Evolutionary conservation across 2,329 filamentous ascomycete species (phyloP).

Genomic region (Monosporascus cannonballus): DNA sequence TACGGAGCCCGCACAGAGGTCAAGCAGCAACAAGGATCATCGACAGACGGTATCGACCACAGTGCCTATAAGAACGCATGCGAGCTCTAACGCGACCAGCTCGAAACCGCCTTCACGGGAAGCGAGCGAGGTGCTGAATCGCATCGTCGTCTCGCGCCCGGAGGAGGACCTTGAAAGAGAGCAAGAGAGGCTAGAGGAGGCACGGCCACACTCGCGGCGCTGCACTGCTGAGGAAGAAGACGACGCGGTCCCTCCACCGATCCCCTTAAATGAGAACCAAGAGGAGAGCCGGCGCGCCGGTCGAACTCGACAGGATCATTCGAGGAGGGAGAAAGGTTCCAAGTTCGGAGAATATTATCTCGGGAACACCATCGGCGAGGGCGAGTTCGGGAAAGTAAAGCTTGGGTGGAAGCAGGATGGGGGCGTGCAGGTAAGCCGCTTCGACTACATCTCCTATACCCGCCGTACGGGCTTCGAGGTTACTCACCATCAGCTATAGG

Average conservation of each 20-base stretch:
- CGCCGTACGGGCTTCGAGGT: too few species aligned
- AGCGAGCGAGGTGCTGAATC: conserved; percentile 72
- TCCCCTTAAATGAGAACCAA: conserved; percentile 34
- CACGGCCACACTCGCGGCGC: conserved; percentile 36
- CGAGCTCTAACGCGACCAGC: conserved; percentile 39
- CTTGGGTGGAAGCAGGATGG: conserved; percentile 97
- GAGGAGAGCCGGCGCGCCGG: conserved; percentile 42
- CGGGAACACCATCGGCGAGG: conserved; percentile 92
- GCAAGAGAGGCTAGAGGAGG: conserved; percentile 61
- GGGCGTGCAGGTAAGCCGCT: conserved; percentile 61
- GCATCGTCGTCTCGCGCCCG: conserved; percentile 70
- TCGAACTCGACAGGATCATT: conserved; percentile 56
- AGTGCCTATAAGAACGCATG: conserved; percentile 40
- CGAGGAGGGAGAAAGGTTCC: conserved; percentile 63
- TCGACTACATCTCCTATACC: background rate
- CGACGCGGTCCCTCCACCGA: conserved; percentile 36
- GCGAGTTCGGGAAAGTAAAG: conserved; percentile 98
- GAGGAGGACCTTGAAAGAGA: conserved; percentile 68
- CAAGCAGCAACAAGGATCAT: conserved; percentile 34
- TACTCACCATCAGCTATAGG: conserved; percentile 40
- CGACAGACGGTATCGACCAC: conserved; percentile 28
- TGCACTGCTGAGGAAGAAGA: conserved; percentile 35
- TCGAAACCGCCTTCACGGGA: conserved; percentile 62
- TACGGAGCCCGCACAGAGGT: conserved; percentile 34
- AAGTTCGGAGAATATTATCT: conserved; percentile 95